Evolutionary conservation across 1,284 basidiomycete species (phyloP), one percentile per base, ranked within the genome.

Genomic region (Ganoderma meredithae): DNA sequence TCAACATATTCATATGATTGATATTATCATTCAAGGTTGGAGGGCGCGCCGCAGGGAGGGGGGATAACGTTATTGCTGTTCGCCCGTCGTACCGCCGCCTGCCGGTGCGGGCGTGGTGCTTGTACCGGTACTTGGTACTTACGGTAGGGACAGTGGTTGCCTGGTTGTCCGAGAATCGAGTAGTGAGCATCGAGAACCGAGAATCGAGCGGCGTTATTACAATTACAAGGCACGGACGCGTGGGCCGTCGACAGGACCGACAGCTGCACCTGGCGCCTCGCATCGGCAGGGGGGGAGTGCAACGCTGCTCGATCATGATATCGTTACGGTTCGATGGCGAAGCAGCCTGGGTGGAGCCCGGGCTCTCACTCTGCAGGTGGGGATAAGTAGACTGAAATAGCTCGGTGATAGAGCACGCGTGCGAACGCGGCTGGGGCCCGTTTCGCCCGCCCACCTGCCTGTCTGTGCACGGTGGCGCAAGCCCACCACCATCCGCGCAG

Each of bases 391-490:
- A 55, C 43, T 55, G 62, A 41, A 63, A 53, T 41, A 56, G 53
- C 62, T 63, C 62, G 62, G 62, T 56, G 62, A 63, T 63, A 63
- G 40, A 43, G 62, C 55, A 56, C 36, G 36, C 62, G 62, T 63
- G 62, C 62, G 62, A 63, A 63, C 31, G 27, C 62, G 62, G 41
- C 25, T 53, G 62, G 40, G 62, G 52, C 49, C 47, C 62, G 52
- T 60, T 60, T 41, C 36, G 58, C 39, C 22, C 58, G 58, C 44
- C 58, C 53, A 13, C 53, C 25, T 31, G 31, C 31, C 31, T 31
- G 31, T 31, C 31, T 10, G 36, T 40, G 58, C 58, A 60, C 55
- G 55, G 33, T 17, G 55, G 27, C 55, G 55, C 55, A 33, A 49
- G 47, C 22, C 47, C 17, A 39, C 10, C 36, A 31, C 31, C 31